Evolutionary conservation across 2,329 filamentous ascomycete species (phyloP), one percentile per base, ranked within the genome.

Genomic region (Ascochyta fabae): DNA sequence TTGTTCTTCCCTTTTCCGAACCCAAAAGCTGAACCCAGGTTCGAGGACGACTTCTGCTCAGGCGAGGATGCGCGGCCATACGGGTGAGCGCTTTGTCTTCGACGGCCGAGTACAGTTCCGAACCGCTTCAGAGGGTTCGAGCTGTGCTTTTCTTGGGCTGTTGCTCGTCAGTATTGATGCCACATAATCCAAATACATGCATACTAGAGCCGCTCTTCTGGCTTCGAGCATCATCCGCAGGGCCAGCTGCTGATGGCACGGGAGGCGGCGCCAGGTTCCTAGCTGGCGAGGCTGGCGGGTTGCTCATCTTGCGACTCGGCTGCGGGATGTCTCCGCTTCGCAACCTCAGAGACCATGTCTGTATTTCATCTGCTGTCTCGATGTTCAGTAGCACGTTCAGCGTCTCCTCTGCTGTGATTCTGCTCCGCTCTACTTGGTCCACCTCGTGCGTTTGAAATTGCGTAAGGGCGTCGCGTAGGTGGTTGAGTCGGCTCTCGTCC

Each of bases 381-480:
- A 97, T 86, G 72, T 96, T 95, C 46, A 99, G 81, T 65, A 98
- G 83, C 8, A 88, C 83, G 63, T 91, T 92, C 53, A 99, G 79
- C 24, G 91, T 91, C 58, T 88, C 87, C 72, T 95, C 92, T 24
- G 92, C 88, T 12, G 88, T 86, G 56, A 86, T 80, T 59, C 91
- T 86, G 58, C 84, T 88, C 53, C 89, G 85, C 74, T 96, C 90
- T 15, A 94, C 87, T 65, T 91, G 87, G 71, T 99, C 95, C 26
- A 91, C 86, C 74, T 98, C 94, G 72, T 96, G 89, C 0, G 95
- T 99, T 75, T 96, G 88, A 67, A 94, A 90, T 70, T 97, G 93
- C 0, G 95, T 98, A 57, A 99, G 83, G 36, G 91, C 85, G 75
- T 98, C 94, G 59, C 94, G 89, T 56, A 99, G 82, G 70, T 96